Evolutionary conservation across 2,329 filamentous ascomycete genomes (phyloP).

Genomic region (Aspergillus sp.): DNA sequence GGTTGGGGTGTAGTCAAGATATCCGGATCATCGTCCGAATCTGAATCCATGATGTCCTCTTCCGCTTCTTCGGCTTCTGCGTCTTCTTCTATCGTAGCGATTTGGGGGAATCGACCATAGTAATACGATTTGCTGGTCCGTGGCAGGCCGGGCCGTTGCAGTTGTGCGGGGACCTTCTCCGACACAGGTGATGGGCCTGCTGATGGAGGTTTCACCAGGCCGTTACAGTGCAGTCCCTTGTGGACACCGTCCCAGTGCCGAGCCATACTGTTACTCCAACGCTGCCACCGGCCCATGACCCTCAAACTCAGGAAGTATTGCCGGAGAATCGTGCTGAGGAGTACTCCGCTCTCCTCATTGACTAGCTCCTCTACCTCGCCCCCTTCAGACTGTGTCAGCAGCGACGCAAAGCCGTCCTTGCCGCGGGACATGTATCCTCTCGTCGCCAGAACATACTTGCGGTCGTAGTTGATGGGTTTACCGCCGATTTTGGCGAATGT

Average conservation of each 20-base stretch:
- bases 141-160: slow-evolving; percentile 13
- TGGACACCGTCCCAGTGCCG: slow-evolving; percentile 63
- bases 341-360: slow-evolving; percentile 76
- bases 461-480: slow-evolving; percentile 54
- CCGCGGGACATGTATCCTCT: slow-evolving; percentile 84
- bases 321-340: slow-evolving; percentile 77
- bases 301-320: slow-evolving; percentile 88
- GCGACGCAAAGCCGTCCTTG: slow-evolving; percentile 73
- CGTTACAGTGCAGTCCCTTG: slow-evolving; percentile 49
- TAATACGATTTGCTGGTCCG: slow-evolving; percentile 20
- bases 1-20: slow-evolving; percentile 29
- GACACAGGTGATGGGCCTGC: slow-evolving; percentile 20
- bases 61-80: slow-evolving; percentile 36
- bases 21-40: slow-evolving; percentile 37
- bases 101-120: slow-evolving; percentile 26
- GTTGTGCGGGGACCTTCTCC: slow-evolving; percentile 17
- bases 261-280: slow-evolving; percentile 57
- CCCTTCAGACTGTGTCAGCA: slow-evolving; percentile 70
- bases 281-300: slow-evolving; percentile 71
- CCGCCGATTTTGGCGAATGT: slow-evolving; percentile 56
- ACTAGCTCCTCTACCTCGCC: slow-evolving; percentile 71
- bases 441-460: slow-evolving; percentile 67
- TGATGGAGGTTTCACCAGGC: slow-evolving; percentile 43
- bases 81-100: slow-evolving; percentile 6
- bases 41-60: slow-evolving; percentile 34